A percentile compares a stretch with the other conserved stretches of the same genome.
These are phyloP conservation scores for Picochlorum sp. DNA, from an alignment of 139 green algal species.

Conservation along the genomic window DNA sequence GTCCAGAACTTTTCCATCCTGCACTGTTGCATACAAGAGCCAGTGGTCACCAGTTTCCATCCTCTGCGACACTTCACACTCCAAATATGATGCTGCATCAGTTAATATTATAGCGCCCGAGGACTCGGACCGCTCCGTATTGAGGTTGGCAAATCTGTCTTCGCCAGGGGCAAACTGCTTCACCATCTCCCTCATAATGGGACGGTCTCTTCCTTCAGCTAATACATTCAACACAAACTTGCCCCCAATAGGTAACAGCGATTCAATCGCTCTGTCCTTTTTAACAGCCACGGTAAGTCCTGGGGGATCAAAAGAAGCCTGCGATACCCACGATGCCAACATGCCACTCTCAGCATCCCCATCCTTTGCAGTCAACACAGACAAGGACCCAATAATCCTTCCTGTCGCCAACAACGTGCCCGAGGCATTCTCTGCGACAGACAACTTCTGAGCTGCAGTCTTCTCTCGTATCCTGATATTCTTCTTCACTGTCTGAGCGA, in stretches of 20 bases:
- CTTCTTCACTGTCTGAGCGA: conserved; percentile 70
- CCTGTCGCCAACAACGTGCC: conserved; percentile 68
- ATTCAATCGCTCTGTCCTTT: conserved; percentile 89
- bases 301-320: conserved; percentile 83
- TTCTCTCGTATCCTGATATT: conserved; percentile 21
- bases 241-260: conserved; percentile 56
- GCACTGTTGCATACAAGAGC: conserved; percentile 67
- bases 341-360: conserved; percentile 77
- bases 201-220: conserved; percentile 49
- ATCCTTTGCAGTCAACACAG: conserved; percentile 70
- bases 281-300: conserved; percentile 86
- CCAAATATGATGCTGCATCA: conserved; percentile 48
- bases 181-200: conserved; percentile 62
- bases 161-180: conserved; percentile 76
- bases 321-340: conserved; percentile 85
- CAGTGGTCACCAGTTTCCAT: conserved; percentile 84
- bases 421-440: conserved; percentile 28
- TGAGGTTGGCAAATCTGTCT: conserved; percentile 70
- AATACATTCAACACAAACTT: conserved; percentile 84
- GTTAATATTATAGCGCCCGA: conserved; percentile 43
- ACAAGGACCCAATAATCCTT: conserved; percentile 83
- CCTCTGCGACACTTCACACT: conserved; percentile 50
- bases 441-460: conserved; percentile 14
- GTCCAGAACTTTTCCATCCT: conserved; percentile 59
- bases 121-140: conserved; percentile 25